Percentiles rank a stretch among this genome's conserved stretches.
These are phyloP conservation scores for Zasmidium cellare DNA, from an alignment of 2,329 filamentous ascomycete species.

Conservation along the genomic window DNA sequence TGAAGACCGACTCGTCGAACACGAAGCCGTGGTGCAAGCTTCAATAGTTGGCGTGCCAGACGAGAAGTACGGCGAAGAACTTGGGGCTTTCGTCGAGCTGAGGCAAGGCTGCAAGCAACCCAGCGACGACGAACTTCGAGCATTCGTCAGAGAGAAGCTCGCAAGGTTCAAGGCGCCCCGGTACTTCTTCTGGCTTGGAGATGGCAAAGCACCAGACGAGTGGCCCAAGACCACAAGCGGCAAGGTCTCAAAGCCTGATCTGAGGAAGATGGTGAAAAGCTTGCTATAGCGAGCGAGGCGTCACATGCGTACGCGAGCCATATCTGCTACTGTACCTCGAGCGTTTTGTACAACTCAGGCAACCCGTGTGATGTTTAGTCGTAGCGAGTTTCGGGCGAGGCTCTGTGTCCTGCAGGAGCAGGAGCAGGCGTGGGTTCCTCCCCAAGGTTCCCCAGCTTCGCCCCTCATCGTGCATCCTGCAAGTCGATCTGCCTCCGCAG, in stretches of 20 bases:
- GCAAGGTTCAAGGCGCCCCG: constrained; percentile 28
- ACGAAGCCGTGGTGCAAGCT: constrained; percentile 25
- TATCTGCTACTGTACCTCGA: background rate
- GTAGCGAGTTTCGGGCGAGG: background rate
- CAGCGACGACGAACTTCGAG: constrained; percentile 21
- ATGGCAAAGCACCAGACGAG: constrained; percentile 21
- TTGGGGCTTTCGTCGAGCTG: constrained; percentile 35
- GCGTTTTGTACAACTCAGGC: background rate
- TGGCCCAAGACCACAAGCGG: constrained; percentile 30
- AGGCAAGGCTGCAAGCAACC: constrained; percentile 19
- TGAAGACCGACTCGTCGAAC: constrained; percentile 28
- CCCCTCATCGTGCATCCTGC: background rate
- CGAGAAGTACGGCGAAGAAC: constrained; percentile 30
- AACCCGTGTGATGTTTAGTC: background rate
- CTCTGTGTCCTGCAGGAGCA: background rate
- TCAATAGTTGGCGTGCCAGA: constrained; percentile 29
- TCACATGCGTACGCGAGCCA: background rate
- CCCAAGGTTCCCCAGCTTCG: background rate
- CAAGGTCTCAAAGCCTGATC: constrained; percentile 16
- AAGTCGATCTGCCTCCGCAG: background rate
- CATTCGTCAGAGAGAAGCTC: constrained; percentile 23
- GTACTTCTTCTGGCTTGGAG: constrained; percentile 27
- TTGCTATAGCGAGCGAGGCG: background rate
- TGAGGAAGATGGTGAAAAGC: constrained; percentile 5
- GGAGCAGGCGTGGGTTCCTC: too few species aligned